Base-by-base conservation (phyloP, 176 grass and related monocot species). In the Oryza glaberrima region DNA sequence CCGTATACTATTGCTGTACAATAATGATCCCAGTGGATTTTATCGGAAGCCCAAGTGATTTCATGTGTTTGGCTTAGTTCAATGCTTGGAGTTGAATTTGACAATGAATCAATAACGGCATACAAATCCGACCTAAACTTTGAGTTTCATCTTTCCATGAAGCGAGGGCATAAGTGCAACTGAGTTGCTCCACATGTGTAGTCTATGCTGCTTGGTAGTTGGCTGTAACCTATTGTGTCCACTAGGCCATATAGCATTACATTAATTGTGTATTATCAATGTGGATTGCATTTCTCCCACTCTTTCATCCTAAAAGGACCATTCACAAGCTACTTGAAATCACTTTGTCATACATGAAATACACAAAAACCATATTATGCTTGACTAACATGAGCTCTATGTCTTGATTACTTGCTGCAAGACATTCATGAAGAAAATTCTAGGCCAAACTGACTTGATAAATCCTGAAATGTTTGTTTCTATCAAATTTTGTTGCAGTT, bases 401-500 rank as follows among this genome's bases (percentile, higher is more conserved):
- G 34, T 77, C 82, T 79, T 67, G 35, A 63, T 83, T 66, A 56
- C 45, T 84, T 35, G 46, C 73, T 17, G 58, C 16, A 78, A 70
- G 30, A 41, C 63, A 81, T 49, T n/a, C 15, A 64, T 64, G 45
- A 84, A 49, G 83, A 54, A 63, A 79, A 46, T 12, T 60, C 22
- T 22, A 30, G 32, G 51, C 9, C 22, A 40, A 70, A 44, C 32
- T 79, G 69, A 78, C 23, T 20, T 41, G 52, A 68, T 2, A 46
- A n/a, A 3, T 73, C 72, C 67, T 86, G 6, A 40, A 46, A 82
- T 90, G 36, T 73, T 11, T 28, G 23, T 45, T 73, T 82, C 20
- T 26, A 74, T 73, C 20, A 64, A 82, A 9, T 75, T 85, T 22
- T 81, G 67, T 77, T 86, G 36, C 70, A 99, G 96, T 99, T 99